A percentile compares a stretch with the other conserved stretches of the same genome.
Evolutionary conservation across 1,284 basidiomycete species (phyloP).

Genomic region (Fomitopsis palustris): DNA sequence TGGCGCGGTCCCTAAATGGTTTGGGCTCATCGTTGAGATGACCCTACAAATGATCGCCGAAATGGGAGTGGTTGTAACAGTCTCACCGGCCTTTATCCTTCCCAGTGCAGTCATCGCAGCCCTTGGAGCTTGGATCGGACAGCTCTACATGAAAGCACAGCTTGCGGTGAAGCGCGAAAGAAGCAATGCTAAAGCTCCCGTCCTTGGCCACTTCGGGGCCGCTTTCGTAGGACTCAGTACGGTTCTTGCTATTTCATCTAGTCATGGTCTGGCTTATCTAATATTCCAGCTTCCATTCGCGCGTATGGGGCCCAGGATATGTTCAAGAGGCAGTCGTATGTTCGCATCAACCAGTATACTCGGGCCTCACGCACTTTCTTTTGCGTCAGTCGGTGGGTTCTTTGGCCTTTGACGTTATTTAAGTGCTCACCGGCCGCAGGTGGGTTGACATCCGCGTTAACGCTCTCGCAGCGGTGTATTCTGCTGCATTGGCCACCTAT

Average conservation of each 20-base stretch:
- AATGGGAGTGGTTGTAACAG: constrained; percentile 37
- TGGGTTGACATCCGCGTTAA: constrained; percentile 36
- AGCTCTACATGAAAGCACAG: constrained; percentile 68
- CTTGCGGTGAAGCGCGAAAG: constrained; percentile 73
- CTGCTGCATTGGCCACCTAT: constrained; percentile 50
- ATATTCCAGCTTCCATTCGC: constrained; percentile 55
- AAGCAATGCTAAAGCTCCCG: constrained; percentile 65
- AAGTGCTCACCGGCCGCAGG: constrained; percentile 1
- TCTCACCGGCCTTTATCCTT: constrained; percentile 43
- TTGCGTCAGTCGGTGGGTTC: constrained; percentile 47
- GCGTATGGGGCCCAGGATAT: constrained; percentile 52
- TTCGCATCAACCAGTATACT: constrained; percentile 45
- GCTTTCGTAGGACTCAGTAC: constrained; percentile 62
- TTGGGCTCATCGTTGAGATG: constrained; percentile 28
- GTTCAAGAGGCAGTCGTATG: constrained; percentile 42
- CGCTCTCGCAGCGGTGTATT: constrained; percentile 46
- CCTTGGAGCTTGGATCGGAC: constrained; percentile 44
- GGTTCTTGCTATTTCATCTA: constrained; percentile 8
- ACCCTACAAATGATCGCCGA: constrained; percentile 34
- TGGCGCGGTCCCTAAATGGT: constrained; percentile 22
- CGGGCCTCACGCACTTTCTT: constrained; percentile 46
- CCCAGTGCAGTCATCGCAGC: constrained; percentile 39
- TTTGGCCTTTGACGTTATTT: not conserved
- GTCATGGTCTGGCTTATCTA: not conserved
- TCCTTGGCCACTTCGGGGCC: constrained; percentile 69